phyloP scores from a whole-genome alignment of 1,284 basidiomycete genomes.

The Ceratobasidium sp. region DNA sequence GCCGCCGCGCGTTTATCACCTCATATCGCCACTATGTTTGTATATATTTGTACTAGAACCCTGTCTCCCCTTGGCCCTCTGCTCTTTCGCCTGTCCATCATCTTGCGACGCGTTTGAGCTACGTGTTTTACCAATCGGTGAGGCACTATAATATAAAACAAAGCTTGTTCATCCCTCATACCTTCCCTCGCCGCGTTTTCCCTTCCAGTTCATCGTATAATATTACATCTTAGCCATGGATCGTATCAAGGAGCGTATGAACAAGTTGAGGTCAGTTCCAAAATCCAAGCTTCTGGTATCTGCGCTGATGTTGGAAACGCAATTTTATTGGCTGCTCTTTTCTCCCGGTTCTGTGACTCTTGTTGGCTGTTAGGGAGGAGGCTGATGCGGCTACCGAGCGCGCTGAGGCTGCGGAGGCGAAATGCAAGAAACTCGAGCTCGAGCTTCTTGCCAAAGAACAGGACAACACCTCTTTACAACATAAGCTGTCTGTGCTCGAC shows the following conservation, averaged over 20 bases:
- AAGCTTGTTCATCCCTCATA: not conserved
- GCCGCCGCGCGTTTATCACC: slow-evolving; percentile 24
- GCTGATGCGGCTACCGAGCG: slow-evolving; percentile 85
- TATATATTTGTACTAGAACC: slow-evolving; percentile 9
- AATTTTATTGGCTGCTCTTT: not conserved
- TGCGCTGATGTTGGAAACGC: not conserved
- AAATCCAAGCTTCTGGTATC: too few species aligned
- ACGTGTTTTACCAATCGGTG: slow-evolving; percentile 17
- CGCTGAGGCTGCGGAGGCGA: slow-evolving; percentile 87
- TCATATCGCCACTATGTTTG: slow-evolving; percentile 40
- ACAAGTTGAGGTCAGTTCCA: slow-evolving; percentile 19
- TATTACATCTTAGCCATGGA: slow-evolving; percentile 27
- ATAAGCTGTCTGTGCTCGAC: slow-evolving; percentile 81
- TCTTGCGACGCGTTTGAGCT: slow-evolving; percentile 24
- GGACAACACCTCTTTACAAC: slow-evolving; percentile 85
- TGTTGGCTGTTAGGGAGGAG: slow-evolving; percentile 77
- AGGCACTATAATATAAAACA: not conserved
- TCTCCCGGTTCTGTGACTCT: not conserved
- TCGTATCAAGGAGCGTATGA: slow-evolving; percentile 36
- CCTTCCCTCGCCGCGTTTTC: too few species aligned
- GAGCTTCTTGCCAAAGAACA: slow-evolving; percentile 88
- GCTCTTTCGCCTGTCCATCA: slow-evolving; percentile 25
- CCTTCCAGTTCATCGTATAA: slow-evolving; percentile 25
- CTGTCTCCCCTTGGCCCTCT: slow-evolving; percentile 41
- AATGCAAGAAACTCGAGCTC: slow-evolving; percentile 89